A percentile compares a stretch with the other conserved stretches of the same genome.
phyloP scores from a whole-genome alignment of 805 yeast species.

The Huiozyma naganishii region DNA sequence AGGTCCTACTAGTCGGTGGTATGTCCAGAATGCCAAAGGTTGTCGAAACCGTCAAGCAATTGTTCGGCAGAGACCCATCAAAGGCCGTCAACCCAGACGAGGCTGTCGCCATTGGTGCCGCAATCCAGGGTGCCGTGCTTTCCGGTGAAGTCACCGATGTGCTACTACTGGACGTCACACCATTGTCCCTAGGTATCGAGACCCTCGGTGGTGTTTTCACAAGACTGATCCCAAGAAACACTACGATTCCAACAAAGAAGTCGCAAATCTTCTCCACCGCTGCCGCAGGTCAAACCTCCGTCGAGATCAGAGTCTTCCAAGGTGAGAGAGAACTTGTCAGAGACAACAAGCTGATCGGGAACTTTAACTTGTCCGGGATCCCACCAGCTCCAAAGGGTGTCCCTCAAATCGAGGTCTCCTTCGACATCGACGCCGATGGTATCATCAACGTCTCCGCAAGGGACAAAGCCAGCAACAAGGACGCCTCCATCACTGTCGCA shows the following conservation, averaged over 20 bases:
- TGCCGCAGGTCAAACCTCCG: conserved; percentile 92
- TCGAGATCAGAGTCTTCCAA: conserved; percentile 96
- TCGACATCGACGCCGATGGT: conserved; percentile 96
- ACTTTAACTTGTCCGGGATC: conserved; percentile 89
- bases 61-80: conserved; percentile 77
- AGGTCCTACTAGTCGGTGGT: conserved; percentile 74
- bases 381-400: conserved; percentile 78
- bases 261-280: conserved; percentile 95
- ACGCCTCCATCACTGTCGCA: conserved; percentile 90
- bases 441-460: conserved; percentile 91
- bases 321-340: conserved; percentile 98
- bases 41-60: conserved; percentile 52
- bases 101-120: conserved; percentile 94
- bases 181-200: conserved; percentile 87
- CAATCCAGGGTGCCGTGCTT: conserved; percentile 93
- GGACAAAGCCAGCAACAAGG: conserved; percentile 89
- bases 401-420: conserved; percentile 79
- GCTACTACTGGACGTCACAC: conserved; percentile 77
- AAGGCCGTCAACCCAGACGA: conserved; percentile 92
- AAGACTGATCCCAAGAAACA: conserved; percentile 76
- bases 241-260: conserved; percentile 94
- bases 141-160: conserved; percentile 94
- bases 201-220: conserved; percentile 97
- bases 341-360: conserved; percentile 95
- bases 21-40: conserved; percentile 88